phyloP scores from a whole-genome alignment of 2,329 filamentous ascomycete species.

The Volutella citrinella region DNA sequence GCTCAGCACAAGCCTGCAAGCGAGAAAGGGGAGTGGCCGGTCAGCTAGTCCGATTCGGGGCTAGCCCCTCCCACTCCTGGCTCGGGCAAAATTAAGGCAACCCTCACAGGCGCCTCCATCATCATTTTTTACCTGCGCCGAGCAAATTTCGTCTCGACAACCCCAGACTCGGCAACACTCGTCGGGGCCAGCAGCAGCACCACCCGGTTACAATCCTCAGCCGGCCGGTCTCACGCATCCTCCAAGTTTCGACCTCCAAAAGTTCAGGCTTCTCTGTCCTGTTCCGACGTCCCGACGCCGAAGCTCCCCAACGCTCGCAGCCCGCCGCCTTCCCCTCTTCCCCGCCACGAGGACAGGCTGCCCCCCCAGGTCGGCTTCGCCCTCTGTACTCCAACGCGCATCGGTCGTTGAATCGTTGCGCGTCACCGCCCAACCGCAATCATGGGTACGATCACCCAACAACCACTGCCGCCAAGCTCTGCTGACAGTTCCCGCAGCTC shows the following conservation, averaged over 20 bases:
- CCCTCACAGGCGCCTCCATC: slow-evolving; percentile 37
- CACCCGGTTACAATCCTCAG: too few species aligned
- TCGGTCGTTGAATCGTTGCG: slow-evolving; percentile 43
- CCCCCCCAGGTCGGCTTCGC: slow-evolving; percentile 27
- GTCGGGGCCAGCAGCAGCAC: slow-evolving; percentile 35
- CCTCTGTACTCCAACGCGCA: slow-evolving; percentile 34
- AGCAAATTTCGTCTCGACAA: slow-evolving; percentile 44
- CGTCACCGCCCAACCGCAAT: slow-evolving; percentile 52
- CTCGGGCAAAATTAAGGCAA: slow-evolving; percentile 42
- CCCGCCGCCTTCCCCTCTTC: slow-evolving; percentile 2
- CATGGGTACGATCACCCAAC: too few species aligned
- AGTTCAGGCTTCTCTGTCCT: too few species aligned
- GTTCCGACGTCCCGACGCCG: slow-evolving; percentile 12
- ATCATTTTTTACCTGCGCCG: slow-evolving; percentile 37
- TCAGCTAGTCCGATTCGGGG: slow-evolving; percentile 20
- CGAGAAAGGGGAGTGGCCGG: slow-evolving; percentile 16
- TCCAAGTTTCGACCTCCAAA: too few species aligned
- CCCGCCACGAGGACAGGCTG: slow-evolving; percentile 21
- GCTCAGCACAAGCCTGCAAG: slow-evolving; percentile 17
- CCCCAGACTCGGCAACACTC: slow-evolving; percentile 40
- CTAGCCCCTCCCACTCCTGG: slow-evolving; percentile 41
- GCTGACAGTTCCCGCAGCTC: too few species aligned
- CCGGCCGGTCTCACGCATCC: too few species aligned
- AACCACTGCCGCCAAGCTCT: too few species aligned
- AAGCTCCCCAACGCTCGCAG: slow-evolving; percentile 5